Percentiles rank a stretch among this genome's conserved stretches.
These are phyloP conservation scores for Cyclostephanos tholiformis DNA, from an alignment of 108 stramenopile genomes.

Conservation along the genomic window DNA sequence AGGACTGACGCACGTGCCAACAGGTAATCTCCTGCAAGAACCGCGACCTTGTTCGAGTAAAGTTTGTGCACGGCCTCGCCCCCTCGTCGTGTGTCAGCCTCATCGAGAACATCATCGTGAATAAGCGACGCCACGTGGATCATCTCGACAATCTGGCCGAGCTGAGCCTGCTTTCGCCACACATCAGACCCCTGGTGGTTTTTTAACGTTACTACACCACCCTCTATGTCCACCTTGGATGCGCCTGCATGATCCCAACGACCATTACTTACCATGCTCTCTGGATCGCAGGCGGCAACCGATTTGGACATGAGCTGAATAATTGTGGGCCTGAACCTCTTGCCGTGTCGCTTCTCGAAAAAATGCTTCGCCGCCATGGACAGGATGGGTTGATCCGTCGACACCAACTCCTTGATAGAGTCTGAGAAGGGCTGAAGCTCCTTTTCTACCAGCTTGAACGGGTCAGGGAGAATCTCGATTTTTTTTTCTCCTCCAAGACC, in stretches of 20 bases:
- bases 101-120: constrained; percentile 97
- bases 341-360: constrained; percentile 97
- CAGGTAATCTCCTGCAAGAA: constrained; percentile 97
- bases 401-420: constrained; percentile 95
- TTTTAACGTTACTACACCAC: constrained; percentile 59
- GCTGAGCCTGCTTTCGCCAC: constrained; percentile 87
- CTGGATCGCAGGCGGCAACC: constrained; percentile 75
- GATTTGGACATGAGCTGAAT: constrained; percentile 90
- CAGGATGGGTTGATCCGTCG: constrained; percentile 95
- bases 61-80: constrained; percentile 97
- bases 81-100: constrained; percentile 95
- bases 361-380: constrained; percentile 98
- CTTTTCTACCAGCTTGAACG: constrained; percentile 88
- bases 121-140: constrained; percentile 97
- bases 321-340: constrained; percentile 95
- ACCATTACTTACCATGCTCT: constrained; percentile 38
- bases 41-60: constrained; percentile 98
- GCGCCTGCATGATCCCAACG: constrained; percentile 80
- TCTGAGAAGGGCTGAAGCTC: constrained; percentile 95
- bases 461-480: constrained; percentile 80
- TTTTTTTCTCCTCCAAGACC: constrained; percentile 62
- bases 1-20: constrained; percentile 93
- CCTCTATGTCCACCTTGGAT: constrained; percentile 68
- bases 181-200: constrained; percentile 87
- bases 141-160: constrained; percentile 98